Evolutionary conservation across 2,329 filamentous ascomycete genomes (phyloP).

Genomic region (Helicocarpus griseus): DNA sequence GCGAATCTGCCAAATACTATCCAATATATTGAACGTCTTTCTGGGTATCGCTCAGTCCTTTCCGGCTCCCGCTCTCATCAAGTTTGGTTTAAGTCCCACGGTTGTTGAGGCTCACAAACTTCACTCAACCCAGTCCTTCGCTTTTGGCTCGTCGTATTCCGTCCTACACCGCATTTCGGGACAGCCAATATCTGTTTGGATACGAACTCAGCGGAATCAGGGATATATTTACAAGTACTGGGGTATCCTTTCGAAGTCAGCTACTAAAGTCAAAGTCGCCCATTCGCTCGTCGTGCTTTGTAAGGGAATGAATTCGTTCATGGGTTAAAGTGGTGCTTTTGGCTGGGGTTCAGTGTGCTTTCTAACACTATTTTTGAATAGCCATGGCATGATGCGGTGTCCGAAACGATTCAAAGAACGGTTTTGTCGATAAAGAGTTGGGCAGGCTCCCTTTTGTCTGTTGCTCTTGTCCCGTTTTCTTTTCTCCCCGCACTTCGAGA

Average conservation of each 20-base stretch:
- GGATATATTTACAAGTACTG: not conserved
- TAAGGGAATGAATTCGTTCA: constrained; percentile 4
- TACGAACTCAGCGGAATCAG: not conserved
- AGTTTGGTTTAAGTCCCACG: not conserved
- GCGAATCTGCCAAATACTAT: not conserved
- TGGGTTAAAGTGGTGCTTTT: constrained; percentile 3
- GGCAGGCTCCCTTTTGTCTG: constrained; percentile 4
- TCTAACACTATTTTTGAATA: constrained; percentile 7
- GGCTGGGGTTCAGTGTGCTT: constrained; percentile 5
- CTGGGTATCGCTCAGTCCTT: not conserved
- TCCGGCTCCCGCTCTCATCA: not conserved
- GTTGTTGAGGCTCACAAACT: not conserved
- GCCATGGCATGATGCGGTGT: constrained; percentile 34
- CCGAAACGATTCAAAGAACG: constrained; percentile 35
- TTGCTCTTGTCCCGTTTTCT: constrained; percentile 4
- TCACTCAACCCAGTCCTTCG: not conserved
- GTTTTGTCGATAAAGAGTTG: constrained; percentile 24
- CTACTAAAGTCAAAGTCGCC: not conserved
- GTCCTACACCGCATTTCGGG: not conserved
- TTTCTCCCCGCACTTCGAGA: not conserved
- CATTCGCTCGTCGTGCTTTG: not conserved
- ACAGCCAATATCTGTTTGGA: not conserved
- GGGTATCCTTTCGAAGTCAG: not conserved
- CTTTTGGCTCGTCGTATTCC: not conserved
- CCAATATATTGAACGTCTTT: not conserved